These are phyloP conservation scores for Lepidopterella palustris DNA, from an alignment of 495 filamentous ascomycete species.

Conservation along the genomic window DNA sequence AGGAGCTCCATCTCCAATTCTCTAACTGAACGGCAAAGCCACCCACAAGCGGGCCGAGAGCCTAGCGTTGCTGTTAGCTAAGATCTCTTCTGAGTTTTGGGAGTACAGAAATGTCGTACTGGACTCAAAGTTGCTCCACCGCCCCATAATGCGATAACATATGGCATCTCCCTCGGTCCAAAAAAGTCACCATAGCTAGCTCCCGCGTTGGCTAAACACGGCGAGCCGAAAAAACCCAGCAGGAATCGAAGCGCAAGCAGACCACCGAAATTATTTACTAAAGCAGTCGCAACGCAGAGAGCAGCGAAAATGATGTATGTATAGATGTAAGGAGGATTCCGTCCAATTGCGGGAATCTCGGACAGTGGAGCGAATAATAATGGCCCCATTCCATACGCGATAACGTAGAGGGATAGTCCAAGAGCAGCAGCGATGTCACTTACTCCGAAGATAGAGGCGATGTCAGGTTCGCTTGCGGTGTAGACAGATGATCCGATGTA, in stretches of 20 bases:
- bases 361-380: conserved; percentile 28
- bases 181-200: conserved; percentile 25
- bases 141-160: conserved; percentile 43
- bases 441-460: conserved; percentile 31
- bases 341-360: conserved; percentile 30
- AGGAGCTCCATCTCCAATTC: conserved; percentile 33
- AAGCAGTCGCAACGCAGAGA: conserved; percentile 27
- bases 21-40: conserved; percentile 51
- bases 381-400: conserved; percentile 37
- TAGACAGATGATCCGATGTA: conserved; percentile 30
- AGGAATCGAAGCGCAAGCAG: conserved; percentile 31
- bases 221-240: conserved; percentile 15
- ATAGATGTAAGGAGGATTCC: conserved; percentile 32
- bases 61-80: conserved; percentile 6
- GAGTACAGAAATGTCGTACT: background rate
- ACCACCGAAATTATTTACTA: conserved; percentile 31
- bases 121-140: conserved; percentile 25
- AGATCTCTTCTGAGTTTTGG: background rate
- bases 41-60: conserved; percentile 51
- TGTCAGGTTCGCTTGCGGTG: conserved; percentile 11
- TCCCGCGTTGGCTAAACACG: conserved; percentile 19
- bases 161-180: background rate
- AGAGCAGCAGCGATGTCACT: conserved; percentile 28
- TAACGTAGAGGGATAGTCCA: conserved; percentile 35
- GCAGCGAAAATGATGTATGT: conserved; percentile 30